Evolutionary conservation across 2,329 filamentous ascomycete species (phyloP), one percentile per base, ranked within the genome.

Genomic region (Sporothrix mexicana): DNA sequence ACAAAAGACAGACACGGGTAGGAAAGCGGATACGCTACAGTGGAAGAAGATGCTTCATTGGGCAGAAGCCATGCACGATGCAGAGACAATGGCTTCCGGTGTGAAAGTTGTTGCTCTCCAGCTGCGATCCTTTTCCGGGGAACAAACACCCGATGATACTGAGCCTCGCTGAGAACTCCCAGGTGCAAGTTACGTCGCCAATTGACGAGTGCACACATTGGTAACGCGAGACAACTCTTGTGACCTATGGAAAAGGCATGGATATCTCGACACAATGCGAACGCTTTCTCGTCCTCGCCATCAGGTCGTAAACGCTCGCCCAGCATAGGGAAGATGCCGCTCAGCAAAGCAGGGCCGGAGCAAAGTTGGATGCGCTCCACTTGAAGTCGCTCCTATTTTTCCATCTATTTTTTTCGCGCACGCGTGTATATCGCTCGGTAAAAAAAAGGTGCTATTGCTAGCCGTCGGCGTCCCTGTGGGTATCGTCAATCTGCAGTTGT

Each of bases 291-390:
- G 62, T 67, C 43, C 12, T 49, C 59, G 59, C 30, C 30, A 5
- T 36, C 30, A 36, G 20, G 30, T 67, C 43, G 45, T 23, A 3
- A 3, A 30, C 20, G 12, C 36, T 47, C 36, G 23, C 47, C 36
- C 15, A 15, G 5, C 36, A 64, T 10, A 64, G 36, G 15, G 57
- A 41, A 64, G 55, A 66, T 71, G 45, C 69, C 15, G 17, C 47
- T 55, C 36, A 51, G 59, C 51, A 20, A 72, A 25, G 49, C 66
- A 57, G 51, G 47, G 62, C 36, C 30, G 59, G 47, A 12, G 10
- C 9, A 9, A 20, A n/a, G 30, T 57, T 51, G 45, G 62, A 43
- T 72, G 36, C 70, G 62, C 41, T 72, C 70, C 70, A 72, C 70
- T 68, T 61, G 53, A 68, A 55, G 4, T 68, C 51, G 66, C 25